Conservation (phyloP, 495 filamentous ascomycete species). For the Penicillium waksmanii region DNA sequence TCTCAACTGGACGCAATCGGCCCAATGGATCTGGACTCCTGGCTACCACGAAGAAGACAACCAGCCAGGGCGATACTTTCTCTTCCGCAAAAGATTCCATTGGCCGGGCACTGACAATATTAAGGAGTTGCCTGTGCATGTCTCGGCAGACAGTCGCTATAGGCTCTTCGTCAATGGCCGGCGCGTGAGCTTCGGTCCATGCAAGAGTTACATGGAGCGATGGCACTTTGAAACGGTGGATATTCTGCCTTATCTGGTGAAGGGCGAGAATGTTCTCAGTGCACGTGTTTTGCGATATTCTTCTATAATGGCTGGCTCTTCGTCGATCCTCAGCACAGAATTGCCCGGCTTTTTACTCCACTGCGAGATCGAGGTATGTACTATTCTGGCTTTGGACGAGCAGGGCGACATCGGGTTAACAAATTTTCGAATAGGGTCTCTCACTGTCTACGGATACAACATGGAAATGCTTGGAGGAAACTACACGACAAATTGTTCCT, state of each 20-base stretch:
- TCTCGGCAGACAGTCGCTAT: constrained; percentile 37
- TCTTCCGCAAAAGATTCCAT: constrained; percentile 30
- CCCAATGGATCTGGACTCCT: constrained; percentile 32
- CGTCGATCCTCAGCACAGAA: constrained; percentile 24
- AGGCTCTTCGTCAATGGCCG: constrained; percentile 31
- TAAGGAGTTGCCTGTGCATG: constrained; percentile 14
- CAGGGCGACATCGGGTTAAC: not conserved
- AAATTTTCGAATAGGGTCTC: constrained; percentile 8
- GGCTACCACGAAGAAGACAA: constrained; percentile 21
- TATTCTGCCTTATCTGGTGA: constrained; percentile 23
- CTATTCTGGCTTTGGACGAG: not conserved
- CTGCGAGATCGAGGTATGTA: constrained; percentile 13
- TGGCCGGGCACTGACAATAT: constrained; percentile 4
- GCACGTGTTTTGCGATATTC: constrained; percentile 32
- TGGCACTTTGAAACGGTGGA: constrained; percentile 35
- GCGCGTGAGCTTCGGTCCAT: constrained; percentile 30
- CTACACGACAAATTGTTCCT: constrained; percentile 14
- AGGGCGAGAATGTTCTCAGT: constrained; percentile 26
- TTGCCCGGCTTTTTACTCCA: constrained; percentile 29
- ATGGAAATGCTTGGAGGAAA: constrained; percentile 28
- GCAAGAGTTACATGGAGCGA: constrained; percentile 27
- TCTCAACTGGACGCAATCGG: constrained; percentile 21
- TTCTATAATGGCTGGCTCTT: constrained; percentile 18
- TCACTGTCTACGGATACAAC: constrained; percentile 20
- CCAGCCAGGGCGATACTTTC: constrained; percentile 27